Evolutionary conservation across 1,284 basidiomycete genomes (phyloP).

Genomic region (Ceratorhiza oryzae-sativae): DNA sequence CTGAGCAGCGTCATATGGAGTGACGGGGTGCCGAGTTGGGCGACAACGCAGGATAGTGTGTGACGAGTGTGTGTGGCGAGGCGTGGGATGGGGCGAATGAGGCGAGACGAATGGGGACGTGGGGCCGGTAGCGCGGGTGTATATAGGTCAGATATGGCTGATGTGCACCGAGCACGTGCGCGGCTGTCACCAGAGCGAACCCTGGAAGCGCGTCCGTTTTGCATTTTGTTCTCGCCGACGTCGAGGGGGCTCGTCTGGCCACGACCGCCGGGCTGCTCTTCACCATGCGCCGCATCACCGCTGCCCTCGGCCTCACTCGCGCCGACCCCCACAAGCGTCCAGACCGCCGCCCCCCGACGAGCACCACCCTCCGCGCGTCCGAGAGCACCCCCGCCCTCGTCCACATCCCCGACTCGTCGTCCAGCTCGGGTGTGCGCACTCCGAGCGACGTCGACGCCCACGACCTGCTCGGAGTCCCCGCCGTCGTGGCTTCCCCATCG

Average conservation of each 20-base stretch:
- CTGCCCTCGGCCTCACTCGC: slow-evolving; percentile 23
- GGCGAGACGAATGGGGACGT: slow-evolving; percentile 9
- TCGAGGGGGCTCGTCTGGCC: background rate
- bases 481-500: slow-evolving; percentile 4
- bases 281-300: slow-evolving; percentile 26
- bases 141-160: background rate
- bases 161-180: background rate
- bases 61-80: background rate
- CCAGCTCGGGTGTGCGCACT: slow-evolving; percentile 25
- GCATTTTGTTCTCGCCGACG: slow-evolving; percentile 17
- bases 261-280: background rate
- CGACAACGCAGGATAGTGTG: no score
- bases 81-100: background rate
- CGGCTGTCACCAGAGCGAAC: background rate
- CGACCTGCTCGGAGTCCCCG: slow-evolving; percentile 6
- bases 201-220: background rate
- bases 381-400: slow-evolving; percentile 37
- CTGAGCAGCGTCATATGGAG: slow-evolving; percentile 1
- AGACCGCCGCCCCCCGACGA: slow-evolving; percentile 1
- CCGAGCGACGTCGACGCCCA: slow-evolving; percentile 7
- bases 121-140: background rate
- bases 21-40: no score
- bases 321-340: background rate
- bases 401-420: slow-evolving; percentile 27
- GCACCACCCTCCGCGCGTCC: background rate